Conservation (phyloP, 345 rosid genomes). For the Toxicodendron radicans region DNA sequence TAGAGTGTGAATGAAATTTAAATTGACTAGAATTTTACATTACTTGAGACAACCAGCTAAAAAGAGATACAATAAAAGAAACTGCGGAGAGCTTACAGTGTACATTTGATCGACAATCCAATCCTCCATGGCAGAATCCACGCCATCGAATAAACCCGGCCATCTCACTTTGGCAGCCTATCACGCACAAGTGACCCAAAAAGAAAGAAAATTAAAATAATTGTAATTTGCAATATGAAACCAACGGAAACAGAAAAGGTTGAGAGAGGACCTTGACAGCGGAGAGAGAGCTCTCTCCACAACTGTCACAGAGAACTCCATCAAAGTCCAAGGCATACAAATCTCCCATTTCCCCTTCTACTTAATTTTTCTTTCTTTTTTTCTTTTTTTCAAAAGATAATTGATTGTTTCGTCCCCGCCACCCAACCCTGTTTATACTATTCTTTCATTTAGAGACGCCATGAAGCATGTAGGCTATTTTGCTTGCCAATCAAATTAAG, state of each 20-base stretch:
- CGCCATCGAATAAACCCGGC: conserved; percentile 67
- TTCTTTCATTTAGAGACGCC: neutral
- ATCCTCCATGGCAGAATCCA: conserved; percentile 58
- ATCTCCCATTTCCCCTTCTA: conserved; percentile 48
- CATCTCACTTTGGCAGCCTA: conserved; percentile 90
- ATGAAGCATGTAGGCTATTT: neutral
- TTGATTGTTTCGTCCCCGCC: conserved; percentile 13
- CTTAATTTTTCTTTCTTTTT: neutral
- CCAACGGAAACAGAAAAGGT: neutral
- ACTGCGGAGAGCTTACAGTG: conserved; percentile 39
- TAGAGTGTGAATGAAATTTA: too few relatives aligned
- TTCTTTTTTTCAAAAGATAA: conserved; percentile 12
- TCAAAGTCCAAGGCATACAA: conserved; percentile 95
- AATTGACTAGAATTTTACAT: too few relatives aligned
- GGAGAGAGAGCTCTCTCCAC: conserved; percentile 93
- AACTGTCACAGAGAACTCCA: conserved; percentile 91
- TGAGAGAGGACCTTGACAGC: conserved; percentile 67
- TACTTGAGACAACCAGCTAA: neutral
- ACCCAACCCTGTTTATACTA: neutral
- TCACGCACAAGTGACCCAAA: neutral
- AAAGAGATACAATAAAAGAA: neutral
- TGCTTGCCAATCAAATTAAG: neutral
- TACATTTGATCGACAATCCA: conserved; percentile 93
- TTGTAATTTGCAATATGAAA: neutral
- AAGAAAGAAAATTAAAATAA: neutral